Evolutionary conservation across 208 protist species (phyloP), one percentile per base, ranked within the genome.

Genomic region (Tritrichomonas musculus): DNA sequence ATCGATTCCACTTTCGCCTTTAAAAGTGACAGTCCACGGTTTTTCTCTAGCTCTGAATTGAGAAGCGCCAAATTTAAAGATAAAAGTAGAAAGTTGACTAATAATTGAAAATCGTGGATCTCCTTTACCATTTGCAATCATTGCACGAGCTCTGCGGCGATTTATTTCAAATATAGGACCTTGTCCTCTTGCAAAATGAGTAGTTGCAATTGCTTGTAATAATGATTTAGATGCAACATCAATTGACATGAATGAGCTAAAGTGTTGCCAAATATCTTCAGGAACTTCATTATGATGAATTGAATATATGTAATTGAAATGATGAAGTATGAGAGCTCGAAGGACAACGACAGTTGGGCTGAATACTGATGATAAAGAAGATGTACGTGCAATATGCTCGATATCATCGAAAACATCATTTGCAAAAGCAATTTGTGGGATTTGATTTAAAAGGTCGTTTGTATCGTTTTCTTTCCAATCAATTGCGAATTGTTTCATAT

Each of bases 401-500:
- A 88, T n/a, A 53, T 17, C 44, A 53, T 41, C 1, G 39, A 88
- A 88, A 57, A 22, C 14, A 47, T 13, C 41, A 14, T 53, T 88
- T 30, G 20, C 14, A 5, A 88, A 4, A 39, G 41, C 39, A 8
- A 5, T 57, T 57, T 20, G 8, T 39, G 77, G 77, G 4, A 88
- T 44, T n/a, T 57, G n/a, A 33, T 57, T 88, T 17, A 57, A 50
- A 17, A 88, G 57, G 53, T 20, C 20, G 57, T 57, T 49, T 39
- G 77, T 88, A 39, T 88, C 77, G 39, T 57, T 36, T 8, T 88
- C 47, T 11, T 53, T 14, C 77, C 77, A 88, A 39, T 49, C 44
- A 47, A 88, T 88, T 13, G 77, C 77, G n/a, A 88, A 88, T n/a
- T 53, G 17, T n/a, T 53, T 57, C 77, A 88, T 88, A 39, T 88